Evolutionary conservation across 23 red algal species (phyloP), one percentile per base, ranked within the genome.

Genomic region (Gracilaria vermiculophylla): DNA sequence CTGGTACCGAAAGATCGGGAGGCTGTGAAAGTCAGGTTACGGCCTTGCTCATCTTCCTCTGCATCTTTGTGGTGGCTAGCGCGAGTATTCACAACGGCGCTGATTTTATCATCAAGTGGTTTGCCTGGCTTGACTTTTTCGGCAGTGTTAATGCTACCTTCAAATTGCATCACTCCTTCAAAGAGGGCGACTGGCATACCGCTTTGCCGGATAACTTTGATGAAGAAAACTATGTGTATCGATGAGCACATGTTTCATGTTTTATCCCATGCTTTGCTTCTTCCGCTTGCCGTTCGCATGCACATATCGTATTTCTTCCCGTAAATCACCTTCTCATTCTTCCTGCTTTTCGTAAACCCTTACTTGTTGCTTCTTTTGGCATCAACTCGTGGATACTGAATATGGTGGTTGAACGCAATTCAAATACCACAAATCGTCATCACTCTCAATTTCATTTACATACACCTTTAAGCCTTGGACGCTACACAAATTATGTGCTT

Each of bases 81-180:
- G 53, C 72, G 5, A 88, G 84, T 48, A 60, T 50, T 3, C 49
- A 54, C 28, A 40, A 39, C 32, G 50, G 34, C 28, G 53, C 49
- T 50, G 50, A 54, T 57, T 69, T 69, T 17, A 49, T 87, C 23
- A 74, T 74, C 58, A 66, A 28, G 11, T 76, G 61, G 62, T 84
- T 85, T 77, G 79, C 90, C 11, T 93, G 90, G 90, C 56, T 80
- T n/a, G 90, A 80, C 33, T 85, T 93, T 51, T 93, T 93, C 42
- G 81, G 66, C 50, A 85, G 58, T 53, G 52, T 85, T 23, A 77
- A 78, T 69, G 90, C 90, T 39, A 84, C 81, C 33, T 79, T 82
- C 69, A 83, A 85, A 43, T 80, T 80, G 28, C 71, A 85, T 28
- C 90, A 93, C 62, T 85, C 77, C 3, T 85, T 78, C 69, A 93